Evolutionary conservation across 2,329 filamentous ascomycete genomes (phyloP), one percentile per base, ranked within the genome.

Genomic region (Botrytis hyacinthi): DNA sequence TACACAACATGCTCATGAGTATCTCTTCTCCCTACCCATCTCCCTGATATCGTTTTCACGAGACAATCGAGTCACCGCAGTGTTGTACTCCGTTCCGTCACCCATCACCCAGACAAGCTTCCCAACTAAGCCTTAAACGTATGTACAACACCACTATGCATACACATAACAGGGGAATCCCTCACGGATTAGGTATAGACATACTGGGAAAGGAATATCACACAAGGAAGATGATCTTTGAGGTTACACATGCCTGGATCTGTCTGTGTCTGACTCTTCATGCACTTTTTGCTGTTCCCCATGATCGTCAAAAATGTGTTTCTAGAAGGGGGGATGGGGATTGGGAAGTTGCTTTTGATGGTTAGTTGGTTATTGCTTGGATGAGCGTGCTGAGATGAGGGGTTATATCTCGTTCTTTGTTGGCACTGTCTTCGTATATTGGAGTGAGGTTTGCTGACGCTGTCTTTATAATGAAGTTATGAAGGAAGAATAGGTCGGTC

Each of bases 361-460:
- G 9, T 35, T 22, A 60, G 57, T 35, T 60, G 22, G 29, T 14
- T 12, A 6, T 20, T 59, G 6, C 32, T 22, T 60, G 57, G 32
- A 60, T 14, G 57, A 26, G 59, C 7, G 57, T 16, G 26, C 40
- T 20, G 61, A 29, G 61, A 42, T 42, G 75, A 12, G 85, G 70
- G 14, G 80, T 73, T 77, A 91, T 51, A 12, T n/a, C 18, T 7
- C 2, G n/a, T 16, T 65, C 29, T 29, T 46, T 9, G n/a, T 9
- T n/a, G n/a, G 12, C 14, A 18, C 18, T 65, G 40, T 18, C 35
- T 18, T 35, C 1, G 22, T 26, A 48, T 48, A 22, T 10, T 48
- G 44, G 20, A 48, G 44, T 48, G 44, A 48, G 2, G 44, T 42
- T 40, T 40, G 40, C 40, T 40, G 40, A 12, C 40, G 14, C 40